Conservation (phyloP, 2,329 filamentous ascomycete genomes). For the Dactylellina sp. region DNA sequence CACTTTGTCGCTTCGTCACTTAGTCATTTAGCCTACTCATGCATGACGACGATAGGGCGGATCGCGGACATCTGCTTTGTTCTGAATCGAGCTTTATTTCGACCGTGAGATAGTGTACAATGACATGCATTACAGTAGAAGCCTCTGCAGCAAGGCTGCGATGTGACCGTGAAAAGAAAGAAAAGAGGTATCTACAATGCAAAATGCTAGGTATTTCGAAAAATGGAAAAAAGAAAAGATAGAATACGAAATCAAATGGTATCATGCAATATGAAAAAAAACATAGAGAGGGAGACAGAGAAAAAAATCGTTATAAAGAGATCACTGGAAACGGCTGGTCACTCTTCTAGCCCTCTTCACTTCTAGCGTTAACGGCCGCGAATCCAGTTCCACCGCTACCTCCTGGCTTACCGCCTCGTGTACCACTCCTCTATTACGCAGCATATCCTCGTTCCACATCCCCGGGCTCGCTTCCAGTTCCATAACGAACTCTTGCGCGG, state of each 20-base stretch:
- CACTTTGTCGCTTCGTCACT: too few species aligned
- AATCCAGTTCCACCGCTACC: slow-evolving; percentile 52
- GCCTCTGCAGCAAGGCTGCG: not conserved
- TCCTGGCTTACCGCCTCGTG: slow-evolving; percentile 51
- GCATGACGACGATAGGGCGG: not conserved
- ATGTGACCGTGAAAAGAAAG: not conserved
- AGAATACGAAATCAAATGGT: slow-evolving; percentile 13
- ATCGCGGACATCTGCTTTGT: too few species aligned
- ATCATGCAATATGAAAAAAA: slow-evolving; percentile 25
- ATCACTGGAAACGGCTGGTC: slow-evolving; percentile 36
- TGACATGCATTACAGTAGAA: not conserved
- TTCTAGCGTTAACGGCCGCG: slow-evolving; percentile 40
- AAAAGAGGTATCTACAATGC: slow-evolving; percentile 5
- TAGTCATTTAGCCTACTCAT: not conserved
- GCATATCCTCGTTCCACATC: slow-evolving; percentile 53
- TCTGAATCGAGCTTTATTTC: not conserved
- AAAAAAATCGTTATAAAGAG: not conserved
- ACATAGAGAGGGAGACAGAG: too few species aligned
- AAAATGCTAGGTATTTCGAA: not conserved
- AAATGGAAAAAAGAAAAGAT: slow-evolving; percentile 9
- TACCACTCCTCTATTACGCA: slow-evolving; percentile 34
- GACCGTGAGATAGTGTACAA: not conserved
- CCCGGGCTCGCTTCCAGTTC: slow-evolving; percentile 52
- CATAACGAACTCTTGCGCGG: slow-evolving; percentile 42
- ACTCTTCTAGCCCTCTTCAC: slow-evolving; percentile 35